phyloP scores from a whole-genome alignment of 148 eudicot genomes.

The Cornus suecica region DNA sequence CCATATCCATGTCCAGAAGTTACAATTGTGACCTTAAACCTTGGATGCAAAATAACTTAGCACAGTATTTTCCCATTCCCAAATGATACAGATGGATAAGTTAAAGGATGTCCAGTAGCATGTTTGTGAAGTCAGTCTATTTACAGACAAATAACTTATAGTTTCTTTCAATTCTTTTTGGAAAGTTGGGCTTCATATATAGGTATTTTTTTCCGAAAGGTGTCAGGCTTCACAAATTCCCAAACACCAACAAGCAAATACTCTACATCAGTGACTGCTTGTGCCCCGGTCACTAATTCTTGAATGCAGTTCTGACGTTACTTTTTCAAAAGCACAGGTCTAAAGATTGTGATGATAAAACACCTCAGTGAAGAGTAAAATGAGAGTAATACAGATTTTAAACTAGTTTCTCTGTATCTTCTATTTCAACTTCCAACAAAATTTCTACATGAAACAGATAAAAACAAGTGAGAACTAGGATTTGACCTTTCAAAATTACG shows the following conservation, averaged over 20 bases:
- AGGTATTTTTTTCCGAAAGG: too few relatives aligned
- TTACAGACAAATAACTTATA: too few relatives aligned
- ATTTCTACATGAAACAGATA: not conserved
- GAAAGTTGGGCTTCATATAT: too few relatives aligned
- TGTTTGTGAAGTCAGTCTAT: not conserved
- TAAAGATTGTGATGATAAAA: not conserved
- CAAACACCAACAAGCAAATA: not conserved
- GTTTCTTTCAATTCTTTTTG: too few relatives aligned
- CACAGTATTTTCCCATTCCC: not conserved
- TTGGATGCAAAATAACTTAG: not conserved
- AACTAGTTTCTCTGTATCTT: not conserved
- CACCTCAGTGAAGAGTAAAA: not conserved
- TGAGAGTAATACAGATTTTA: not conserved
- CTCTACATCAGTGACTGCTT: not conserved
- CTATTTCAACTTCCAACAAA: not conserved
- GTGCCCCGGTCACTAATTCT: not conserved
- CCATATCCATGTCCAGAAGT: not conserved
- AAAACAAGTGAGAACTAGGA: not conserved
- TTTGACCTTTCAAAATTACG: conserved; percentile 61
- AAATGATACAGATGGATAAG: not conserved
- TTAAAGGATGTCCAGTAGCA: not conserved
- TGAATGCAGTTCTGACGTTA: too few relatives aligned
- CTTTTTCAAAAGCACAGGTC: too few relatives aligned
- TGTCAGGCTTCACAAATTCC: not conserved
- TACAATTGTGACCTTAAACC: not conserved